Evolutionary conservation across 176 grass and related monocot species (phyloP).

Genomic region (Musa itinerans): DNA sequence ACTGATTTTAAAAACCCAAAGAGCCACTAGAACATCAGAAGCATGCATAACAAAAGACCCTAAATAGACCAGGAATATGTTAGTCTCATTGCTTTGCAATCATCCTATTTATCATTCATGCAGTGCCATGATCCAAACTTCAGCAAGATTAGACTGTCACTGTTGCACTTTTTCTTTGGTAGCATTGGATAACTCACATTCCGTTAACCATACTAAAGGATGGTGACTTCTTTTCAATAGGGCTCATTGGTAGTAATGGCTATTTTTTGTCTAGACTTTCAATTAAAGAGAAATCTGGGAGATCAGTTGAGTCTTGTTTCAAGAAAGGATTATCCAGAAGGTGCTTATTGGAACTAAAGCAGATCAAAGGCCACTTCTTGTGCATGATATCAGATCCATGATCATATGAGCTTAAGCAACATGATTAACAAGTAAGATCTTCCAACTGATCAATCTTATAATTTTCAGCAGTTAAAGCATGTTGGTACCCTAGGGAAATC

Average conservation of each 20-base stretch:
- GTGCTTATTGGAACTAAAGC: background rate
- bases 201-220: background rate
- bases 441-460: background rate
- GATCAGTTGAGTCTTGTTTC: background rate
- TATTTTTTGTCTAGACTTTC: background rate
- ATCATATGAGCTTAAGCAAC: background rate
- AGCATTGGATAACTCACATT: background rate
- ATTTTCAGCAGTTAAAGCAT: background rate
- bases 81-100: background rate
- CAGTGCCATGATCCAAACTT: too few relatives aligned
- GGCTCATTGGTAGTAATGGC: background rate
- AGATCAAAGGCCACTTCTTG: background rate
- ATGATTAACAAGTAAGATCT: background rate
- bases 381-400: background rate
- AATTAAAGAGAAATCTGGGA: background rate
- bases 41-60: too few relatives aligned
- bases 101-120: background rate
- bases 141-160: too few relatives aligned
- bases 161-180: too few relatives aligned
- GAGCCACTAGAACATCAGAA: too few relatives aligned
- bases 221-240: background rate
- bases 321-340: background rate
- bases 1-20: background rate
- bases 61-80: background rate
- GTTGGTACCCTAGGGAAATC: background rate